phyloP scores from a whole-genome alignment of 1,139 yeast genomes.

The Saccharomycopsis crataegensis region DNA sequence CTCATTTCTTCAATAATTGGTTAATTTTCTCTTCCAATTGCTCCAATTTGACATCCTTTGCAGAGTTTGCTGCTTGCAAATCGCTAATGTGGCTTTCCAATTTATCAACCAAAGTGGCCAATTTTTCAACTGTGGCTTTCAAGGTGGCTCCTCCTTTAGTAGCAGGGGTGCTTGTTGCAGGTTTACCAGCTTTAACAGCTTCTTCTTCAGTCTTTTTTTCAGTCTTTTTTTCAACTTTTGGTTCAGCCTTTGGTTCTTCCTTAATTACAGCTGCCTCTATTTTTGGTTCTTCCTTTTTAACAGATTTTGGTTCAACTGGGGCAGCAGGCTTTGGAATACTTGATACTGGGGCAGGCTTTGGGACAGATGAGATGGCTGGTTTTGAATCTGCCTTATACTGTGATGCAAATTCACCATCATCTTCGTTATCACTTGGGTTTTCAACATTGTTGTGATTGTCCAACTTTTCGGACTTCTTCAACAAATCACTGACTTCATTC shows the following conservation, averaged over 20 bases:
- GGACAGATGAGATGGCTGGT: slow-evolving; percentile 5
- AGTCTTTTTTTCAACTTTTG: slow-evolving; percentile 22
- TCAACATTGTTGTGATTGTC: slow-evolving; percentile 36
- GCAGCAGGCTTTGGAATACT: slow-evolving; percentile 15
- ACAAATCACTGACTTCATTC: slow-evolving; percentile 40
- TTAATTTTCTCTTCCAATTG: slow-evolving; percentile 39
- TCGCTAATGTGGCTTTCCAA: slow-evolving; percentile 49
- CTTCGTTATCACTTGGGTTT: slow-evolving; percentile 33
- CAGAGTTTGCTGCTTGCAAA: slow-evolving; percentile 46
- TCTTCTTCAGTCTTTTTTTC: slow-evolving; percentile 20
- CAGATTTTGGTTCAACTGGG: slow-evolving; percentile 9
- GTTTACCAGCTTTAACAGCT: slow-evolving; percentile 19
- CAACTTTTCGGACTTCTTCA: slow-evolving; percentile 42
- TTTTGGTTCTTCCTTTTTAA: not conserved
- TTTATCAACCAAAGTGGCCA: slow-evolving; percentile 47
- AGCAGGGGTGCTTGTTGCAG: slow-evolving; percentile 20
- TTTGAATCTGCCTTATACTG: slow-evolving; percentile 3
- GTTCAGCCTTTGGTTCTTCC: slow-evolving; percentile 24
- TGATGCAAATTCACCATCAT: slow-evolving; percentile 27
- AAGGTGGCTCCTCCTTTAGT: slow-evolving; percentile 46
- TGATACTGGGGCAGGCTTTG: not conserved
- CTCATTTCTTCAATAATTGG: slow-evolving; percentile 24
- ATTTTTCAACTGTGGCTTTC: slow-evolving; percentile 61
- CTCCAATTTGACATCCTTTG: slow-evolving; percentile 54
- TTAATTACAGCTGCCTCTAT: not conserved